Base-by-base conservation (phyloP, 371 early-diverging fungal genomes). In the Apophysomyces elegans region DNA sequence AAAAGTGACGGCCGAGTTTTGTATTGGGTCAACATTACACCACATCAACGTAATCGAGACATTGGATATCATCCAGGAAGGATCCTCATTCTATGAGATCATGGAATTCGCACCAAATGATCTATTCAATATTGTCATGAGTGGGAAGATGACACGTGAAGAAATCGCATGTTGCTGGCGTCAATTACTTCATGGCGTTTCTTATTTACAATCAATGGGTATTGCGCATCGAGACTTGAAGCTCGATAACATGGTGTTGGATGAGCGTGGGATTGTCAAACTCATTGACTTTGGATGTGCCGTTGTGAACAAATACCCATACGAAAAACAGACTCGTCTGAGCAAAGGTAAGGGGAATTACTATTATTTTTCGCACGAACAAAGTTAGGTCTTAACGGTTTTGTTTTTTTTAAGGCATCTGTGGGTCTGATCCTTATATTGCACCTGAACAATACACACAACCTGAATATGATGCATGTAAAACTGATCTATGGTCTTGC, bases 261-360 rank as follows among this genome's bases (percentile, higher is more conserved):
- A 82, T 45, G 85, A 81, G 44, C 73, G 71, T 4, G 87, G 90
- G 14, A 81, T 86, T n/a, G 76, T 95, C 66, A 95, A 96, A 73
- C 85, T 96, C 41, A 91, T 92, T 38, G 97, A 97, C 72, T 96
- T 96, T 85, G 96, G 97, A 14, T 91, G 89, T 56, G 89, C 94
- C 14, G 85, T 86, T n/a, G 91, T 93, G 37, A 90, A 82, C 70
- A 81, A 87, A 58, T 81, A 86, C 43, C 88, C 90, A 4, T 91
- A 89, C 71, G 85, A 84, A 58, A 70, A 74, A 8, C 54, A 69
- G 36, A 41, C 43, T 13, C 61, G 59, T 12, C 1, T 35, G 7
- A 62, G 64, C 56, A 68, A 68, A 60, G 68, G 68, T 37, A 67
- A 50, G 7, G 3, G 11, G 9, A 35, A 26, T 26, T 26, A 2